These are phyloP conservation scores for Metarhizium brunneum DNA, from an alignment of 2,329 filamentous ascomycete species.

Conservation along the genomic window DNA sequence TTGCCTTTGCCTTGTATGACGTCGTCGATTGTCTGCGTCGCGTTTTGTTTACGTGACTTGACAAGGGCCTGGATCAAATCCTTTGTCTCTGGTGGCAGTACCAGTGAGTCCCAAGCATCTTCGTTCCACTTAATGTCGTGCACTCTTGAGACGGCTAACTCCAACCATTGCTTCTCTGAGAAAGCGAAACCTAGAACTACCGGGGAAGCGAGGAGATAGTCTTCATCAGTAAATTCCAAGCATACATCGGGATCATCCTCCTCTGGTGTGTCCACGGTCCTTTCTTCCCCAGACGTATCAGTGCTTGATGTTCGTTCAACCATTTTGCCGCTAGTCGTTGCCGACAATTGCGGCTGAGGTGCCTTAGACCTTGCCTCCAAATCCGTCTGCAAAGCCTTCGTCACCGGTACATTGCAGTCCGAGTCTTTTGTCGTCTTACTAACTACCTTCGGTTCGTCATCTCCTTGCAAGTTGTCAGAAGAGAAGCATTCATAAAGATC, in stretches of 20 bases:
- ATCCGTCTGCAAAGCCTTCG: conserved; percentile 20
- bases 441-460: conserved; percentile 19
- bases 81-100: conserved; percentile 54
- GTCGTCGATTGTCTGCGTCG: conserved; percentile 73
- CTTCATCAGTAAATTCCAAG: conserved; percentile 66
- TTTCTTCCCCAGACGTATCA: conserved; percentile 1
- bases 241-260: conserved; percentile 10
- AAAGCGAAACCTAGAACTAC: conserved; percentile 84
- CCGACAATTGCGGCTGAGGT: conserved; percentile 49
- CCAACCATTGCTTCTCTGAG: conserved; percentile 81
- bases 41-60: conserved; percentile 74
- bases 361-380: conserved; percentile 20
- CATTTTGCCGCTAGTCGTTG: conserved; percentile 14
- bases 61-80: conserved; percentile 68
- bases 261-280: conserved; percentile 4
- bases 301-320: not conserved
- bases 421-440: not conserved
- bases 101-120: conserved; percentile 71
- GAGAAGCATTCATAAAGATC: conserved; percentile 20
- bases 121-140: conserved; percentile 79
- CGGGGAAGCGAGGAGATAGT: conserved; percentile 74
- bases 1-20: conserved; percentile 78
- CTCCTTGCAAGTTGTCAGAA: conserved; percentile 31
- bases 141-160: conserved; percentile 73
- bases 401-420: conserved; percentile 15